These are phyloP conservation scores for Ceratocystis harringtonii DNA, from an alignment of 2,329 filamentous ascomycete species.

Conservation along the genomic window DNA sequence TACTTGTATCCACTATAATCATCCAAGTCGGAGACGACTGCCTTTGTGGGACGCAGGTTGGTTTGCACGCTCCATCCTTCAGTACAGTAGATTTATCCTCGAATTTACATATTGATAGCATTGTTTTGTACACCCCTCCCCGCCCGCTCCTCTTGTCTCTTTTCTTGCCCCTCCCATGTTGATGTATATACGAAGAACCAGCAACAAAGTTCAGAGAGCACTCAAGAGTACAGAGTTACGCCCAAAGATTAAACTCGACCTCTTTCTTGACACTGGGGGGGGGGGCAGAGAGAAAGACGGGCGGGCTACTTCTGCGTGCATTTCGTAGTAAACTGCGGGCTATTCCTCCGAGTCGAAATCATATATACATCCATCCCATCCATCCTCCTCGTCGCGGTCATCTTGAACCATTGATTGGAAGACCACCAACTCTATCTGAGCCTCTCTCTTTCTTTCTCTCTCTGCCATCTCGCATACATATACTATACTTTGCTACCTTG, in stretches of 20 bases:
- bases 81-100: neutral
- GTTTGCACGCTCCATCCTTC: neutral
- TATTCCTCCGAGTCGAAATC: constrained; percentile 3
- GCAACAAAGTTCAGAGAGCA: neutral
- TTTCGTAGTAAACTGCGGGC: neutral
- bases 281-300: neutral
- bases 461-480: neutral
- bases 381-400: neutral
- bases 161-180: neutral
- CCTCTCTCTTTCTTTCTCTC: neutral
- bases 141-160: neutral
- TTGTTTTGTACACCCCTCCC: neutral
- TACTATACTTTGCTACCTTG: neutral
- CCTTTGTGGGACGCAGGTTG: constrained; percentile 1
- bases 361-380: constrained; percentile 3
- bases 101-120: neutral
- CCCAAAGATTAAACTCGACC: neutral
- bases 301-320: neutral
- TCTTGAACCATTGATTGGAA: neutral
- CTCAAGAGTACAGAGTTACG: neutral
- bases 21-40: neutral
- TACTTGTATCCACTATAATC: neutral
- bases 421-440: constrained; percentile 5
- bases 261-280: neutral
- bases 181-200: neutral